Evolutionary conservation across 2,329 filamentous ascomycete species (phyloP), one percentile per base, ranked within the genome.

Genomic region (Sphaerulina musiva): DNA sequence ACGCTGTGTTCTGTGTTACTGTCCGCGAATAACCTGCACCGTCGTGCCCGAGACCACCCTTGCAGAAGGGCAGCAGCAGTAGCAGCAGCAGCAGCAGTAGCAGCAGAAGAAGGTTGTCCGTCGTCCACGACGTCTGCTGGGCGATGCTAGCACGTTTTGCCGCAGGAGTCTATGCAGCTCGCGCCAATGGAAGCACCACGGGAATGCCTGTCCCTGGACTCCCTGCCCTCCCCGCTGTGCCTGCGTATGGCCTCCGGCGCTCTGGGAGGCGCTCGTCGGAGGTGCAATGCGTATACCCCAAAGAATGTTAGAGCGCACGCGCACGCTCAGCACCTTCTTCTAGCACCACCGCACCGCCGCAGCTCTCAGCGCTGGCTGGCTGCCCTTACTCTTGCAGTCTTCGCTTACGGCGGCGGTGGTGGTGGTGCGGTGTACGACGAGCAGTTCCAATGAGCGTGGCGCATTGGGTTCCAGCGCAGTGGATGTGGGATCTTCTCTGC

Each of bases 1-100:
- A 51, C 29, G 48, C 40, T 26, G 48, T 45, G 48, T 32, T 38
- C 23, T 44, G 48, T 51, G 48, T 29, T 11, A 51, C 48, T 42
- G 48, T 51, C 48, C 48, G 48, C 48, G 48, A 51, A 51, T 51
- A 51, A 51, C 48, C 48, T 46, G 20, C 23, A 44, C 48, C 29
- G 40, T 51, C 48, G 48, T 42, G 48, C 48, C 48, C 48, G 47
- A 50, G 47, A 50, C 47, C 23, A 23, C 40, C 12, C 36, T 32
- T 26, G 47, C 47, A 38, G 42, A 12, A 23, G 42, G 4, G 34
- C 34, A 38, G 34, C 26, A 38, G 10, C 34, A 38, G 34, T 4
- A 38, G 10, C 20, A 20, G 2, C 20, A 20, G 20, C 20, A 20
- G 20, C 20, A 20, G 20, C 20, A 20, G 20, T 20, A 20, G 20